Conservation (phyloP, 805 yeast genomes). For the Blastobotrys attinorum region DNA sequence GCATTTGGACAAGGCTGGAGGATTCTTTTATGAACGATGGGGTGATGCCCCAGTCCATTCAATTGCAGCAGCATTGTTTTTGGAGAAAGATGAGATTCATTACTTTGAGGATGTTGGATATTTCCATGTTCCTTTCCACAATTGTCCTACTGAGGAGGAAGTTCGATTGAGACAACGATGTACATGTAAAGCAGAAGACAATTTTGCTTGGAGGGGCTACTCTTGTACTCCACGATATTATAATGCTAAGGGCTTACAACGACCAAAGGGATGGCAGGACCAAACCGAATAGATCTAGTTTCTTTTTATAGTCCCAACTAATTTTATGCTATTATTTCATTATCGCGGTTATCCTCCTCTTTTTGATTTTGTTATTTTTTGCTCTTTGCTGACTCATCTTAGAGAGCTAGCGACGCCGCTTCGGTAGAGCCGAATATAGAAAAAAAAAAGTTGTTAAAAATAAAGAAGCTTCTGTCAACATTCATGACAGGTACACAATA, state of each 20-base stretch:
- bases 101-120: slow-evolving; percentile 55
- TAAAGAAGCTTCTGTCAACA: too few species aligned
- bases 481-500: too few species aligned
- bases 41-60: slow-evolving; percentile 74
- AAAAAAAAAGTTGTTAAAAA: too few species aligned
- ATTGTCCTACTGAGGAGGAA: slow-evolving; percentile 42
- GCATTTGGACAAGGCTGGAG: slow-evolving; percentile 50
- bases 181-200: slow-evolving; percentile 59
- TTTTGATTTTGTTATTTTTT: background rate
- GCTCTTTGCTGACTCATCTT: too few species aligned
- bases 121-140: slow-evolving; percentile 47
- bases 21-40: slow-evolving; percentile 72
- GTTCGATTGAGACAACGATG: slow-evolving; percentile 57
- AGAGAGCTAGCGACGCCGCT: too few species aligned
- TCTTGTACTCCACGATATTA: slow-evolving; percentile 32
- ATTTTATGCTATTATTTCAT: too few species aligned
- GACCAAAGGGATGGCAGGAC: slow-evolving; percentile 28
- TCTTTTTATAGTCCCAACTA: background rate
- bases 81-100: slow-evolving; percentile 45
- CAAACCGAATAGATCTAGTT: slow-evolving; percentile 40
- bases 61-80: slow-evolving; percentile 49
- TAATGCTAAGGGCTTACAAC: slow-evolving; percentile 21
- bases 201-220: slow-evolving; percentile 34
- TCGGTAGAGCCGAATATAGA: too few species aligned
- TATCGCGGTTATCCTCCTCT: background rate